Evolutionary conservation across 371 early-diverging fungal genomes (phyloP).

Genomic region (Actinomucor elegans): DNA sequence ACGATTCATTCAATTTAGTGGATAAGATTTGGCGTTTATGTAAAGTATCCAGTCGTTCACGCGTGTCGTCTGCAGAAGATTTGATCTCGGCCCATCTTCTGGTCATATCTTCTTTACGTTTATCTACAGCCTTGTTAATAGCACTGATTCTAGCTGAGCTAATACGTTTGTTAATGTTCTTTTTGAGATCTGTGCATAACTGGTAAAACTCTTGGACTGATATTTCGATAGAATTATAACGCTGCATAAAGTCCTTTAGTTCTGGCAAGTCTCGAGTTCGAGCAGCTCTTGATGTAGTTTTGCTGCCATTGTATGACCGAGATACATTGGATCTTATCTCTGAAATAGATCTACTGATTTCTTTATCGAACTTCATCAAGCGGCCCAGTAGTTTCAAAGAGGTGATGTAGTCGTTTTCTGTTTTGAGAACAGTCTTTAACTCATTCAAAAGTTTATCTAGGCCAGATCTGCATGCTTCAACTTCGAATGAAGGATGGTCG

Average conservation of each 20-base stretch:
- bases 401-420: slow-evolving; percentile 36
- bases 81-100: slow-evolving; percentile 38
- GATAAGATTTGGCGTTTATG: slow-evolving; percentile 36
- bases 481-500: slow-evolving; percentile 17
- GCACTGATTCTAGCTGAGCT: slow-evolving; percentile 21
- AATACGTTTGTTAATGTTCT: slow-evolving; percentile 21
- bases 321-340: slow-evolving; percentile 31
- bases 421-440: slow-evolving; percentile 16
- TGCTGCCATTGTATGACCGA: slow-evolving; percentile 14
- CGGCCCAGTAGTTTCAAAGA: slow-evolving; percentile 27
- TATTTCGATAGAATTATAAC: slow-evolving; percentile 30
- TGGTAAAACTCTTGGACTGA: slow-evolving; percentile 29
- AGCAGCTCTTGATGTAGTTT: slow-evolving; percentile 2
- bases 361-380: slow-evolving; percentile 30
- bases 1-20: slow-evolving; percentile 36
- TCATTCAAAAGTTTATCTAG: slow-evolving; percentile 29
- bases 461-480: slow-evolving; percentile 17
- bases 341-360: slow-evolving; percentile 21
- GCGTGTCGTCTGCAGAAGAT: slow-evolving; percentile 36
- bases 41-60: slow-evolving; percentile 32
- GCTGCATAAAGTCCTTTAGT: slow-evolving; percentile 32
- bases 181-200: slow-evolving; percentile 25
- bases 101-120: slow-evolving; percentile 29
- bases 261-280: slow-evolving; percentile 33
- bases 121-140: slow-evolving; percentile 30